A percentile compares a stretch with the other conserved stretches of the same genome.
Evolutionary conservation across 371 early-diverging fungal species (phyloP).

Genomic region (Coemansia sp.): DNA sequence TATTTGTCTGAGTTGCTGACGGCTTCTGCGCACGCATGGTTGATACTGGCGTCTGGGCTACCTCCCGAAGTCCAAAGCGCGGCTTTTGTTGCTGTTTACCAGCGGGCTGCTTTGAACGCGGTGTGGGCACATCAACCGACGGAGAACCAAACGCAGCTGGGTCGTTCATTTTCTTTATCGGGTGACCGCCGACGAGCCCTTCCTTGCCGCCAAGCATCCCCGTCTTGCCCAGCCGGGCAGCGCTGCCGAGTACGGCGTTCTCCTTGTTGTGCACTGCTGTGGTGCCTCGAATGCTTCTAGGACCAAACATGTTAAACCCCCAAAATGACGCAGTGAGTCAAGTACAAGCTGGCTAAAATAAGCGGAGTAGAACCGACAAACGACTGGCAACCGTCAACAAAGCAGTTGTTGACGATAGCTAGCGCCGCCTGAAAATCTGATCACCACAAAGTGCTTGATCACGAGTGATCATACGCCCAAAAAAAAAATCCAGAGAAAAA

Average conservation of each 20-base stretch:
- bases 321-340: background rate
- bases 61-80: slow-evolving; percentile 26
- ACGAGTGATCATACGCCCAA: too few species aligned
- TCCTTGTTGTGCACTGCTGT: slow-evolving; percentile 28
- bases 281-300: slow-evolving; percentile 11
- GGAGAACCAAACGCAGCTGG: slow-evolving; percentile 24
- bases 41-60: slow-evolving; percentile 20
- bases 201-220: slow-evolving; percentile 20
- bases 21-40: background rate
- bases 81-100: slow-evolving; percentile 12
- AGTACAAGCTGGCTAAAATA: background rate
- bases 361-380: background rate
- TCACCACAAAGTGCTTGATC: background rate
- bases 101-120: slow-evolving; percentile 11
- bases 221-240: slow-evolving; percentile 22
- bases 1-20: slow-evolving; percentile 6
- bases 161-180: slow-evolving; percentile 7
- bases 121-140: slow-evolving; percentile 18
- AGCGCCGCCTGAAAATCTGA: background rate
- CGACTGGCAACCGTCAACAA: background rate
- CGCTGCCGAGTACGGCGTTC: slow-evolving; percentile 28
- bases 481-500: background rate
- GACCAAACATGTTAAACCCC: slow-evolving; percentile 17
- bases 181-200: background rate
- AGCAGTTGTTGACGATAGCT: background rate